phyloP scores from a whole-genome alignment of 345 rosid genomes.

The Toxicodendron radicans region DNA sequence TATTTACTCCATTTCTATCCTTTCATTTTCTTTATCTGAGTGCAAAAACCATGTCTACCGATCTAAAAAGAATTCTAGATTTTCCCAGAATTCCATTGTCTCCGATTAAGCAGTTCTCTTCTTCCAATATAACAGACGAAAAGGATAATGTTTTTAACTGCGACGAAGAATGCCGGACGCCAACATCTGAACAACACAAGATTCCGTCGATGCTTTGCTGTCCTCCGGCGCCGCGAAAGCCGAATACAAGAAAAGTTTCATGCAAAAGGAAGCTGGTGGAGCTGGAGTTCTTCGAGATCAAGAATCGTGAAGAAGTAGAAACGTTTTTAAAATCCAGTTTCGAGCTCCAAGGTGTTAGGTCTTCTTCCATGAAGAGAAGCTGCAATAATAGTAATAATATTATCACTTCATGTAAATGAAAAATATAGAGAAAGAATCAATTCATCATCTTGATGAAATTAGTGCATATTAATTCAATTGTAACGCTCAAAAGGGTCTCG shows the following conservation, averaged over 20 bases:
- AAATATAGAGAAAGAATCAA: background rate
- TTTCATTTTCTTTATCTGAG: background rate
- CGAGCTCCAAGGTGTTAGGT: background rate
- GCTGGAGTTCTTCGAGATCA: slow-evolving; percentile 31
- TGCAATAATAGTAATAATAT: background rate
- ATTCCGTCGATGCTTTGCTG: slow-evolving; percentile 27
- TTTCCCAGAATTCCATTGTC: slow-evolving; percentile 21
- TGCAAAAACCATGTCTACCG: slow-evolving; percentile 32
- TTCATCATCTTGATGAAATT: background rate
- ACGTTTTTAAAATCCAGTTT: slow-evolving; percentile 21
- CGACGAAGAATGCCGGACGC: slow-evolving; percentile 23
- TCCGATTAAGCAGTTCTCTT: background rate
- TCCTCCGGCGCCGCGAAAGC: slow-evolving; percentile 32
- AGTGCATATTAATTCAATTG: background rate
- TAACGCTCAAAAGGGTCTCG: background rate
- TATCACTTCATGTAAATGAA: slow-evolving; percentile 11
- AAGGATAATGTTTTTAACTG: background rate
- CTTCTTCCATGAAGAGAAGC: slow-evolving; percentile 20
- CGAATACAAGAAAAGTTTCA: slow-evolving; percentile 10
- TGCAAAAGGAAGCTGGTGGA: slow-evolving; percentile 22
- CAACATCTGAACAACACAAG: slow-evolving; percentile 26
- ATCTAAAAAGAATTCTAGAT: slow-evolving; percentile 34
- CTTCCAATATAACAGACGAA: background rate
- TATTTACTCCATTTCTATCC: background rate
- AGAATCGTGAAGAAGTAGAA: slow-evolving; percentile 25